phyloP scores from a whole-genome alignment of 1,139 yeast genomes.

The Hyphopichia wangnamkhiaoensis region DNA sequence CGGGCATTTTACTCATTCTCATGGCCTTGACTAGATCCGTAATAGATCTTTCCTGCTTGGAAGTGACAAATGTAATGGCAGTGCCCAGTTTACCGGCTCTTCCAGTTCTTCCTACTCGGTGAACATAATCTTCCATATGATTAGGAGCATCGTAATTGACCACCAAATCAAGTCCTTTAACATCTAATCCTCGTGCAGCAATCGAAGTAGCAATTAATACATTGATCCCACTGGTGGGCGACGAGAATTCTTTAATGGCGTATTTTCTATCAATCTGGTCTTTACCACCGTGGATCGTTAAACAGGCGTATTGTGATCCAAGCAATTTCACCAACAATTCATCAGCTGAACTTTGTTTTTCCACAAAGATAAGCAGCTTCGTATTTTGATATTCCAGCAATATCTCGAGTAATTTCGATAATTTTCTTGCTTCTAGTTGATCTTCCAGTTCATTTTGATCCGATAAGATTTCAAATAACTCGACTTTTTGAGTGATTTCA shows the following conservation, averaged over 20 bases:
- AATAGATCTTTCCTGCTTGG: constrained; percentile 67
- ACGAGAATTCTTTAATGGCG: constrained; percentile 72
- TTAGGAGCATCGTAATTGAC: constrained; percentile 87
- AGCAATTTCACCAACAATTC: constrained; percentile 57
- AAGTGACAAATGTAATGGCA: constrained; percentile 73
- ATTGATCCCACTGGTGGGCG: constrained; percentile 49
- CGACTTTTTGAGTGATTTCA: constrained; percentile 73
- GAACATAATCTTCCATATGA: constrained; percentile 95
- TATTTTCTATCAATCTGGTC: constrained; percentile 81
- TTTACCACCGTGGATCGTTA: constrained; percentile 90
- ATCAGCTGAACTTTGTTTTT: constrained; percentile 84
- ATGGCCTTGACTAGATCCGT: constrained; percentile 74
- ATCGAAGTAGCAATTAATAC: constrained; percentile 88
- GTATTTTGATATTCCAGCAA: constrained; percentile 42
- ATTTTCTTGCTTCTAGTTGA: constrained; percentile 47
- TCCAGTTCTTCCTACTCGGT: constrained; percentile 95
- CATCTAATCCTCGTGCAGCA: constrained; percentile 94
- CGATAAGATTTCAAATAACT: constrained; percentile 42
- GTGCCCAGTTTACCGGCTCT: constrained; percentile 82
- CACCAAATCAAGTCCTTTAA: constrained; percentile 76
- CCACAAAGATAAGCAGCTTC: constrained; percentile 80
- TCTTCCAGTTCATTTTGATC: constrained; percentile 11
- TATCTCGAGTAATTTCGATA: constrained; percentile 52
- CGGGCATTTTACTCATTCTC: constrained; percentile 50
- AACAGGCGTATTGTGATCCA: constrained; percentile 57